These are phyloP conservation scores for Tylopilus subfusipes DNA, from an alignment of 768 basidiomycete genomes.

Conservation along the genomic window DNA sequence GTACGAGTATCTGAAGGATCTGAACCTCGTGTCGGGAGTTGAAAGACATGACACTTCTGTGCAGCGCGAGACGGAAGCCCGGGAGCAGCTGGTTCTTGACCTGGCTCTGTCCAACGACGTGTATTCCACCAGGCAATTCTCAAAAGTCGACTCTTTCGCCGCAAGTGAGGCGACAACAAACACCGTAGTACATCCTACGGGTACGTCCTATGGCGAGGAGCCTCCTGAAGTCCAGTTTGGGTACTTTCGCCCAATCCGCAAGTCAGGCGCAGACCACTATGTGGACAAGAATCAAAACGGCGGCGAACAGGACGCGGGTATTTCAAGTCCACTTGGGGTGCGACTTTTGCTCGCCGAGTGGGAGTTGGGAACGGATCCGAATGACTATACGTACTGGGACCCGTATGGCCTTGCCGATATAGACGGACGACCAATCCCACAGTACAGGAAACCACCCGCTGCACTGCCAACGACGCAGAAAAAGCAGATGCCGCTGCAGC, in stretches of 20 bases:
- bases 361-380: slow-evolving; percentile 53
- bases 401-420: slow-evolving; percentile 43
- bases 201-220: slow-evolving; percentile 50
- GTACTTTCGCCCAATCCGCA: slow-evolving; percentile 52
- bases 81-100: slow-evolving; percentile 62
- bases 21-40: slow-evolving; percentile 40
- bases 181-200: slow-evolving; percentile 23
- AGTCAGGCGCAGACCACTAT: slow-evolving; percentile 26
- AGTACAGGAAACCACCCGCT: slow-evolving; percentile 9
- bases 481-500: slow-evolving; percentile 23
- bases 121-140: slow-evolving; percentile 46
- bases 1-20: slow-evolving; percentile 39
- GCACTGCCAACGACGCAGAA: slow-evolving; percentile 16
- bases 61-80: slow-evolving; percentile 50
- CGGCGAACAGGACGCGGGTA: slow-evolving; percentile 10
- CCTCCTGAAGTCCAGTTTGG: slow-evolving; percentile 60
- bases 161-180: slow-evolving; percentile 8
- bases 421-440: slow-evolving; percentile 14
- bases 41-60: slow-evolving; percentile 39
- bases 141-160: slow-evolving; percentile 15
- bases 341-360: slow-evolving; percentile 67
- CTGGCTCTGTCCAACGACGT: slow-evolving; percentile 56
- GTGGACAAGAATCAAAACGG: slow-evolving; percentile 21
- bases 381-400: slow-evolving; percentile 50
- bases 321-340: slow-evolving; percentile 48